Evolutionary conservation across 768 basidiomycete species (phyloP).

Genomic region (Lentinula boryana): DNA sequence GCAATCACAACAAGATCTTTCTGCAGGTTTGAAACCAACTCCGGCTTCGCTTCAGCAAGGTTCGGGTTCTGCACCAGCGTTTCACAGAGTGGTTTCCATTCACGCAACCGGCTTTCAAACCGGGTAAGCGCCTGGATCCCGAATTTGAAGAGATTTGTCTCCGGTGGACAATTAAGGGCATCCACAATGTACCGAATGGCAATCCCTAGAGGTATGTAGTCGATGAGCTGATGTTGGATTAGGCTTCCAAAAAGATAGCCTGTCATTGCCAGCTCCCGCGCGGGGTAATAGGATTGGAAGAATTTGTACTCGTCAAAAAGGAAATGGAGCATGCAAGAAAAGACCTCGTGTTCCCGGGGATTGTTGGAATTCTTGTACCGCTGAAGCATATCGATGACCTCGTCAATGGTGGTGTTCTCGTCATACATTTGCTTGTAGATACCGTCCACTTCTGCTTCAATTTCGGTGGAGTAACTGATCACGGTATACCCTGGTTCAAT

Average conservation of each 20-base stretch:
- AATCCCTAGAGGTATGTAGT: conserved; percentile 91
- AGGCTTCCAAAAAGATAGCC: conserved; percentile 94
- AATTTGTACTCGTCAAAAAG: conserved; percentile 99
- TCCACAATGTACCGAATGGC: conserved; percentile 96
- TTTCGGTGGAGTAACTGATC: conserved; percentile 80
- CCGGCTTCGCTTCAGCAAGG: conserved; percentile 80
- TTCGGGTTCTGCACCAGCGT: conserved; percentile 84
- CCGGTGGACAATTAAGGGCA: conserved; percentile 84
- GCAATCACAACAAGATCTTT: conserved; percentile 59
- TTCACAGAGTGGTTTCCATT: conserved; percentile 92
- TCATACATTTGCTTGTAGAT: conserved; percentile 99
- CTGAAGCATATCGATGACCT: conserved; percentile 85
- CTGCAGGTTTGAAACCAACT: conserved; percentile 65
- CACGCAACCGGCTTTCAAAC: conserved; percentile 80
- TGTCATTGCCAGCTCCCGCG: conserved; percentile 92
- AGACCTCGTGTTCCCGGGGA: conserved; percentile 87
- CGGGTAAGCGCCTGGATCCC: conserved; percentile 86
- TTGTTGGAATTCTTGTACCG: conserved; percentile 79
- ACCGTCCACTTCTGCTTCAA: conserved; percentile 88
- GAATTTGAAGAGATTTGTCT: conserved; percentile 92
- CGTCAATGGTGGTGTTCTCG: conserved; percentile 89
- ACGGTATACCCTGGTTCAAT: conserved; percentile 89
- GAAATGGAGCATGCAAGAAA: conserved; percentile 99
- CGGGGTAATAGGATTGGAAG: conserved; percentile 94
- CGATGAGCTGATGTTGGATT: conserved; percentile 89